Conservation (phyloP, 805 yeast species). For the Soucietia sequanensis region DNA sequence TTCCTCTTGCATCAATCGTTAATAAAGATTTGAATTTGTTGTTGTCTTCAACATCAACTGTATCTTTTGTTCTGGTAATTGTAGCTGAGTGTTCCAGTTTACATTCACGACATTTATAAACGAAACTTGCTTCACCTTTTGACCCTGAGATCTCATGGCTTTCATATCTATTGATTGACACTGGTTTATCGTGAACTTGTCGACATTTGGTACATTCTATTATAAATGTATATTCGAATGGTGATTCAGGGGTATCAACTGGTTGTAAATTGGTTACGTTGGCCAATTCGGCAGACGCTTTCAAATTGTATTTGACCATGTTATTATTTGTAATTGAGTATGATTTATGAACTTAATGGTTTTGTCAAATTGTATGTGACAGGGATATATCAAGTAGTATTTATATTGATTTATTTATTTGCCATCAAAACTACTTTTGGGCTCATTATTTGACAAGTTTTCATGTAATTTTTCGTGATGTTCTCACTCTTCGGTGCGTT, state of each 20-base stretch:
- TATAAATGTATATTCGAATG: conserved; percentile 74
- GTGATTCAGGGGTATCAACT: conserved; percentile 54
- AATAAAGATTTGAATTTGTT: conserved; percentile 50
- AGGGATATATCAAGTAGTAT: no score
- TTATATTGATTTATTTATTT: no score
- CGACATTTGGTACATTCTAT: conserved; percentile 79
- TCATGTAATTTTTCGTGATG: no score
- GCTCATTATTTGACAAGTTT: no score
- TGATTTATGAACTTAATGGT: no score
- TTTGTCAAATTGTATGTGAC: no score
- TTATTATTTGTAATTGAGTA: no score
- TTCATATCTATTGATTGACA: conserved; percentile 67
- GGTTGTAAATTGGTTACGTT: conserved; percentile 60
- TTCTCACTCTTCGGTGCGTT: no score
- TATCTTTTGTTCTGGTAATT: conserved; percentile 30
- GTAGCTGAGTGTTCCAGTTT: conserved; percentile 38
- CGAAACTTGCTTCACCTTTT: conserved; percentile 81
- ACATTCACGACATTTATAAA: conserved; percentile 73
- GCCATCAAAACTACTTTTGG: no score
- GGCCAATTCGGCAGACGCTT: conserved; percentile 45
- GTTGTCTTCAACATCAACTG: conserved; percentile 34
- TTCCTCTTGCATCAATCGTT: conserved; percentile 82
- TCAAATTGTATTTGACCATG: conserved; percentile 41
- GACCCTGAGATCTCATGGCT: conserved; percentile 64
- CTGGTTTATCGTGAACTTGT: conserved; percentile 68